A percentile compares a stretch with the other conserved stretches of the same genome.
Conservation (phyloP, 305 asterid species). For the Fraxinus dipetala region DNA sequence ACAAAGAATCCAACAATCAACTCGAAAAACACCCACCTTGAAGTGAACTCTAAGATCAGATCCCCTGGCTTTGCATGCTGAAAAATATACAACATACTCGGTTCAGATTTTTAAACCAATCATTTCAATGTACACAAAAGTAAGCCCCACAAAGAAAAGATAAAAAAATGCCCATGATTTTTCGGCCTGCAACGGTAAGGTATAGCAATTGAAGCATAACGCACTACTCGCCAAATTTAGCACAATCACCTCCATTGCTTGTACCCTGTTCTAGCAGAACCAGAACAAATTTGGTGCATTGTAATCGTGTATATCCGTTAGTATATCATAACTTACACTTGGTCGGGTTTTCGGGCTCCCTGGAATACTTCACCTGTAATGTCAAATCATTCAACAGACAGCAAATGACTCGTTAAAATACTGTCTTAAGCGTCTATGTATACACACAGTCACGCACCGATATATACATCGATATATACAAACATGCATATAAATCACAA, state of each 20-base stretch:
- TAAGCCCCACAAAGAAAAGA: not conserved
- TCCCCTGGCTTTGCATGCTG: constrained; percentile 93
- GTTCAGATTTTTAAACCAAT: not conserved
- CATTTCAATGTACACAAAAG: not conserved
- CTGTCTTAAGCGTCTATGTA: not conserved
- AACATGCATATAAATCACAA: not conserved
- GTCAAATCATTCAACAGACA: not conserved
- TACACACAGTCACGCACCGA: not conserved
- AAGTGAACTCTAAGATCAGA: constrained; percentile 79
- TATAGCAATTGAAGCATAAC: not conserved
- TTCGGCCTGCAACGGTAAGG: not conserved
- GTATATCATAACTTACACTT: constrained; percentile 43
- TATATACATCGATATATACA: not conserved
- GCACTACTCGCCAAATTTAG: not conserved
- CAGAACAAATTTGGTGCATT: not conserved
- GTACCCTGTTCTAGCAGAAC: not conserved
- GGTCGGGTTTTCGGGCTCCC: constrained; percentile 68
- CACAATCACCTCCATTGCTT: not conserved
- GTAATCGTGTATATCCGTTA: not conserved
- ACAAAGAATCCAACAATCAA: not conserved
- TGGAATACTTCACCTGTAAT: constrained; percentile 74
- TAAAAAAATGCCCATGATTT: not conserved
- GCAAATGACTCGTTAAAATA: not conserved
- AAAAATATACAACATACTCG: constrained; percentile 9
- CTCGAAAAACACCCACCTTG: constrained; percentile 40